Conservation (phyloP, 176 grass and related monocot genomes). For the Guadua angustifolia region DNA sequence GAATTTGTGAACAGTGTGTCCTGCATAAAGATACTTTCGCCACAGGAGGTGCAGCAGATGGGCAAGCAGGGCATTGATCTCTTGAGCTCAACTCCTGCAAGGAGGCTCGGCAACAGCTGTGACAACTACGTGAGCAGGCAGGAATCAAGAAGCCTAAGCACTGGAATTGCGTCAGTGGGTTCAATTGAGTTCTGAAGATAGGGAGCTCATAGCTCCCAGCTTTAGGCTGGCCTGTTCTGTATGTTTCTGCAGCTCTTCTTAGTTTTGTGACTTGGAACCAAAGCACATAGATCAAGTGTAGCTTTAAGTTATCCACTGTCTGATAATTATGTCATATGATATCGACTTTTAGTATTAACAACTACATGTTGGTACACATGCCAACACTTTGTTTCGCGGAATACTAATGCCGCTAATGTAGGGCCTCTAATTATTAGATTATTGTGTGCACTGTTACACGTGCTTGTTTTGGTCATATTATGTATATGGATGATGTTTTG, state of each 20-base stretch:
- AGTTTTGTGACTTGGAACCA: conserved; percentile 46
- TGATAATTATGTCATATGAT: conserved; percentile 61
- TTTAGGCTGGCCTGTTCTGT: conserved; percentile 22
- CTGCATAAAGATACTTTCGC: conserved; percentile 96
- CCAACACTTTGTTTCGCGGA: neutral
- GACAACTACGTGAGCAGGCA: conserved; percentile 67
- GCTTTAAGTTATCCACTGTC: conserved; percentile 22
- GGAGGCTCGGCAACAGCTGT: conserved; percentile 63
- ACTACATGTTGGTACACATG: conserved; percentile 42
- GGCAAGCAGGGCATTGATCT: conserved; percentile 64
- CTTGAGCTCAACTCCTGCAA: conserved; percentile 57
- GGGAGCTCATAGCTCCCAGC: neutral
- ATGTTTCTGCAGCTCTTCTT: conserved; percentile 45
- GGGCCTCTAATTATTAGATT: conserved; percentile 31
- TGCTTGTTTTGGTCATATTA: conserved; percentile 16
- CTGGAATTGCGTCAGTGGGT: conserved; percentile 72
- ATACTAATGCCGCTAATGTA: conserved; percentile 60
- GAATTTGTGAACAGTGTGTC: conserved; percentile 94
- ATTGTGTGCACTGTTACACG: conserved; percentile 22
- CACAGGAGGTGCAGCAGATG: conserved; percentile 90
- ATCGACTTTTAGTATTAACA: conserved; percentile 41
- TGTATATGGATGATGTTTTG: conserved; percentile 6
- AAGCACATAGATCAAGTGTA: conserved; percentile 57
- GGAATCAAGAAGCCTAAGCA: conserved; percentile 62
- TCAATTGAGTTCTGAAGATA: conserved; percentile 76